These are phyloP conservation scores for Drechslerella coelobrocha DNA, from an alignment of 2,329 filamentous ascomycete genomes.

Conservation along the genomic window DNA sequence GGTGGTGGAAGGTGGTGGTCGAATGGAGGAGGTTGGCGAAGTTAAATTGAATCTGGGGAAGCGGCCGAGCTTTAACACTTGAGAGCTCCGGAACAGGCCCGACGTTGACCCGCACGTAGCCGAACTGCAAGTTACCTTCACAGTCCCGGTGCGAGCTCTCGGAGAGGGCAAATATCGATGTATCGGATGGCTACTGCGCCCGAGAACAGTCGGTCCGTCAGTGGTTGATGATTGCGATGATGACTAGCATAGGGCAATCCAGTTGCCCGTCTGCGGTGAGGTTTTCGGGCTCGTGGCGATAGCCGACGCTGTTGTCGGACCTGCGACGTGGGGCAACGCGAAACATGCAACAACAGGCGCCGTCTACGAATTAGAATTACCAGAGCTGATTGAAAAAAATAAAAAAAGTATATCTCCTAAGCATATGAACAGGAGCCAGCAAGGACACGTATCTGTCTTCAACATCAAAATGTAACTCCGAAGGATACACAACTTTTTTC, in stretches of 20 bases:
- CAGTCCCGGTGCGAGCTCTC: background rate
- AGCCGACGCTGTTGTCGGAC: conserved; percentile 40
- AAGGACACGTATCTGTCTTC: no score
- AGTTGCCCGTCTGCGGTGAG: no score
- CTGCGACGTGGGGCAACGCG: conserved; percentile 28
- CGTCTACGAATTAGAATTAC: no score
- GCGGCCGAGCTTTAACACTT: conserved; percentile 33
- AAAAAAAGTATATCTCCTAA: no score
- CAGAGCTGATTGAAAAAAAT: background rate
- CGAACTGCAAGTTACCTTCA: background rate
- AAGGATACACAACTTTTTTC: conserved; percentile 6
- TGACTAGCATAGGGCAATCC: no score
- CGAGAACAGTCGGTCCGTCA: no score
- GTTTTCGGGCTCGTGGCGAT: no score
- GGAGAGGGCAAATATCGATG: background rate
- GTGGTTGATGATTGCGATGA: no score
- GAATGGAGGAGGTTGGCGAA: conserved; percentile 40
- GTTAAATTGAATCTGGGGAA: conserved; percentile 9
- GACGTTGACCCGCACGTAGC: conserved; percentile 43
- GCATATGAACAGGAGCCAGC: no score
- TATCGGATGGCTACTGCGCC: no score
- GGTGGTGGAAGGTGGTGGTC: background rate
- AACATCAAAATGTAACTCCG: background rate
- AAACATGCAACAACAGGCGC: background rate
- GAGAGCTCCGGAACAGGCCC: conserved; percentile 15